Evolutionary conservation across 2,329 filamentous ascomycete genomes (phyloP), one percentile per base, ranked within the genome.

Genomic region (Tothia fuscella): DNA sequence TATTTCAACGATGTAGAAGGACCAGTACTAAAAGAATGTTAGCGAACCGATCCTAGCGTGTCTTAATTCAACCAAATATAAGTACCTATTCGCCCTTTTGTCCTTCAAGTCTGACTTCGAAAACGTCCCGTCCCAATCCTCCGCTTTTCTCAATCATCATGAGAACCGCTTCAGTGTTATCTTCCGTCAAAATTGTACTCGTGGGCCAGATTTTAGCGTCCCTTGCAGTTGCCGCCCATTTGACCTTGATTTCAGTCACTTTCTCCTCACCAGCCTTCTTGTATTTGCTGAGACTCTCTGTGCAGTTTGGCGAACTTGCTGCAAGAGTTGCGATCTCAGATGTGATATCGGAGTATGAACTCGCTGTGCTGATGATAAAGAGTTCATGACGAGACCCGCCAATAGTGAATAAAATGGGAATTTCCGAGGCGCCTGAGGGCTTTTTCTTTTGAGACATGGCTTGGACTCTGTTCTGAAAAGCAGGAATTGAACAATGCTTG

Each of bases 391-490:
- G 50, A 24, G 50, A 52, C 37, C 51, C 51, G 22, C 53, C 53
- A 36, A 61, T 51, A n/a, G 53, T 59, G 50, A 62, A 62, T 33
- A 62, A 46, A 41, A 56, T 47, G 13, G 58, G 57, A 16, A 43
- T 30, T 38, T 38, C 36, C 20, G 37, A 16, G 5, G n/a, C 25
- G 21, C 1, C 6, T 6, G 9, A 3, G 6, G 3, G 10, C 13
- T 14, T 12, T 6, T n/a, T 5, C 3, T 24, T 24, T 37, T 5
- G n/a, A n/a, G n/a, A n/a, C n/a, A n/a, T n/a, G n/a, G n/a, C n/a
- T n/a, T n/a, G n/a, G n/a, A n/a, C n/a, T n/a, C n/a, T n/a, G n/a
- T n/a, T n/a, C n/a, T n/a, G n/a, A n/a, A n/a, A n/a, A n/a, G n/a
- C n/a, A n/a, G n/a, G n/a, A n/a, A n/a, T n/a, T n/a, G n/a, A n/a